Percentiles rank a stretch among this genome's conserved stretches.
phyloP scores from a whole-genome alignment of 2,329 filamentous ascomycete genomes.

The Rasamsonia emersonii region DNA sequence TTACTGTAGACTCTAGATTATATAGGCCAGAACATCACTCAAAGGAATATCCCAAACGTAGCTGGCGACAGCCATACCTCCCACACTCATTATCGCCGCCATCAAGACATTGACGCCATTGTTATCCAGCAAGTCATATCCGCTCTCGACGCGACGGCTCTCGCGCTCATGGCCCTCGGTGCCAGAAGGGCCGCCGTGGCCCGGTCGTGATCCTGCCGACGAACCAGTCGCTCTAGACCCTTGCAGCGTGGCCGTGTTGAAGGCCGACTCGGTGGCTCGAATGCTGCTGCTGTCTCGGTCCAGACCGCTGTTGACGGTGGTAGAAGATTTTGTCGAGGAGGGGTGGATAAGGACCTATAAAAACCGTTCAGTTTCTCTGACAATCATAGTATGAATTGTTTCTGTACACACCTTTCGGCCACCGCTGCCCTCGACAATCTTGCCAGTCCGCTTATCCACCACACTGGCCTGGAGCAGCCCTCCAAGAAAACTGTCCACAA shows the following conservation, averaged over 20 bases:
- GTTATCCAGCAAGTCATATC: slow-evolving; percentile 73
- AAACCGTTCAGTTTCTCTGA: too few relatives aligned
- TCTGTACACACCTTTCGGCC: slow-evolving; percentile 48
- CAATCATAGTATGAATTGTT: not conserved
- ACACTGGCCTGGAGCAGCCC: slow-evolving; percentile 80
- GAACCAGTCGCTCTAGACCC: slow-evolving; percentile 12
- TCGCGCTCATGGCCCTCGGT: slow-evolving; percentile 36
- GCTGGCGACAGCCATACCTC: slow-evolving; percentile 55
- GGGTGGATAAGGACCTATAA: slow-evolving; percentile 29
- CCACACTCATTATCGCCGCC: slow-evolving; percentile 71
- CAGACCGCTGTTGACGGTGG: slow-evolving; percentile 10
- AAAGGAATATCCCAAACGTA: slow-evolving; percentile 23
- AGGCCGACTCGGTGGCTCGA: slow-evolving; percentile 19
- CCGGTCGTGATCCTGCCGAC: slow-evolving; percentile 10
- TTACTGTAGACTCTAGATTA: not conserved
- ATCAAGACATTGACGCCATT: slow-evolving; percentile 93
- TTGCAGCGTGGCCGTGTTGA: slow-evolving; percentile 20
- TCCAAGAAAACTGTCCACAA: slow-evolving; percentile 82
- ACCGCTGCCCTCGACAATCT: slow-evolving; percentile 79
- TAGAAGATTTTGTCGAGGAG: slow-evolving; percentile 17
- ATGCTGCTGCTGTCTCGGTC: slow-evolving; percentile 16
- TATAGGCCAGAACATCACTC: slow-evolving; percentile 1
- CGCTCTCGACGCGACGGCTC: slow-evolving; percentile 58
- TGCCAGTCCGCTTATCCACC: slow-evolving; percentile 71
- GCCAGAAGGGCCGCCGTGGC: not conserved